Evolutionary conservation across 202 grass and related monocot species (phyloP).

Genomic region (Saccharum hybrid): DNA sequence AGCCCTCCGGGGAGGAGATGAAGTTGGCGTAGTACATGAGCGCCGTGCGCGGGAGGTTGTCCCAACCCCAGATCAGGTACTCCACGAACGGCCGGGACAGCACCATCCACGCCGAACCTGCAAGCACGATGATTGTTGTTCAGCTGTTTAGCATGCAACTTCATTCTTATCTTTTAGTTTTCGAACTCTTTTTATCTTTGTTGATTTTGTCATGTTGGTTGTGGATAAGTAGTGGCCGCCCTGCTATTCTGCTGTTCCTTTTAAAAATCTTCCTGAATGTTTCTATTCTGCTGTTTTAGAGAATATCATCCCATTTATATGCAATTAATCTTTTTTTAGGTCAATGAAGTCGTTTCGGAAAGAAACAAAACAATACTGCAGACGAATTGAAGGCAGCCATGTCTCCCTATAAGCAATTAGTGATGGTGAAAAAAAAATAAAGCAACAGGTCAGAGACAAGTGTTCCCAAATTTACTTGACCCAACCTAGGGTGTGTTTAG

Average conservation of each 20-base stretch:
- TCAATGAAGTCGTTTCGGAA: neutral
- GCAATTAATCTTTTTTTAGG: neutral
- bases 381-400: too few relatives aligned
- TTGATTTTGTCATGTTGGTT: neutral
- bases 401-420: too few relatives aligned
- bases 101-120: conserved; percentile 88
- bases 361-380: too few relatives aligned
- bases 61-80: conserved; percentile 93
- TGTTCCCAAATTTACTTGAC: too few relatives aligned
- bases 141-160: neutral
- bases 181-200: neutral
- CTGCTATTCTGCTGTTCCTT: neutral
- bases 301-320: too few relatives aligned
- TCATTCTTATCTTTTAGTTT: neutral
- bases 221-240: conserved; percentile 9
- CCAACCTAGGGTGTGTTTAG: too few relatives aligned
- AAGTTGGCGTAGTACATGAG: too few relatives aligned
- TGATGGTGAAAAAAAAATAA: too few relatives aligned
- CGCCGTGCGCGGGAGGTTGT: conserved; percentile 73
- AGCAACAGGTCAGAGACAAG: too few relatives aligned
- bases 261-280: neutral
- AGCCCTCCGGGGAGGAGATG: too few relatives aligned
- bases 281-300: neutral
- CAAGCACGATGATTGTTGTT: too few relatives aligned
- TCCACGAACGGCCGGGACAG: conserved; percentile 71